phyloP scores from a whole-genome alignment of 805 yeast genomes.

The Kregervanrija delftensis region DNA sequence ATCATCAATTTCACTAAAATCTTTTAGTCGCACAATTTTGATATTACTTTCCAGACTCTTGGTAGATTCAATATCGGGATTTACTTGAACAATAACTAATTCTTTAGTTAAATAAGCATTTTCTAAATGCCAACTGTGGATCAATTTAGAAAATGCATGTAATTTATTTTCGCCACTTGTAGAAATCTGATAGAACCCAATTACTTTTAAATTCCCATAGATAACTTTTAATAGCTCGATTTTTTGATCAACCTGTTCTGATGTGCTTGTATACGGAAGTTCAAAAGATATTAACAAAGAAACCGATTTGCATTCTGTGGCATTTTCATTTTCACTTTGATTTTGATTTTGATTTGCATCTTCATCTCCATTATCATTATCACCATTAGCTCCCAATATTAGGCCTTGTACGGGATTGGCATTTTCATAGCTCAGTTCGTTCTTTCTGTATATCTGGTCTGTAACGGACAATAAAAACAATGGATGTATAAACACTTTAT shows the following conservation, averaged over 20 bases:
- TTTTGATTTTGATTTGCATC: too few relatives aligned
- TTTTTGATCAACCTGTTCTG: slow-evolving; percentile 1
- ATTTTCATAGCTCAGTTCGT: neutral
- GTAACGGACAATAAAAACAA: slow-evolving; percentile 8
- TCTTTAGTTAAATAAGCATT: too few relatives aligned
- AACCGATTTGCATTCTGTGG: neutral
- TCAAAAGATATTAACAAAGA: slow-evolving; percentile 9
- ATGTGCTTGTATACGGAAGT: neutral
- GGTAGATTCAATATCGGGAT: too few relatives aligned
- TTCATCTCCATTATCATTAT: neutral
- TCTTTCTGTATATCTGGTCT: slow-evolving; percentile 7
- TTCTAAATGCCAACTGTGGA: too few relatives aligned
- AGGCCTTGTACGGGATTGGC: slow-evolving; percentile 2
- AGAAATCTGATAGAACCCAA: slow-evolving; percentile 17
- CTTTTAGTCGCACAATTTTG: too few relatives aligned
- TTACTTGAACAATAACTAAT: too few relatives aligned
- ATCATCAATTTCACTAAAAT: too few relatives aligned
- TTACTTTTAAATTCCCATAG: slow-evolving; percentile 17
- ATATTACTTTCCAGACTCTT: too few relatives aligned
- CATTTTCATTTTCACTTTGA: too few relatives aligned
- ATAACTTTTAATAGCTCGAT: slow-evolving; percentile 17
- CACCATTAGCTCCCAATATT: slow-evolving; percentile 5
- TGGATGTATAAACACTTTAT: slow-evolving; percentile 6
- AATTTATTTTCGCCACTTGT: too few relatives aligned
- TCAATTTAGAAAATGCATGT: too few relatives aligned